Conservation (phyloP, 2,329 filamentous ascomycete species). For the Alternaria dauci region DNA sequence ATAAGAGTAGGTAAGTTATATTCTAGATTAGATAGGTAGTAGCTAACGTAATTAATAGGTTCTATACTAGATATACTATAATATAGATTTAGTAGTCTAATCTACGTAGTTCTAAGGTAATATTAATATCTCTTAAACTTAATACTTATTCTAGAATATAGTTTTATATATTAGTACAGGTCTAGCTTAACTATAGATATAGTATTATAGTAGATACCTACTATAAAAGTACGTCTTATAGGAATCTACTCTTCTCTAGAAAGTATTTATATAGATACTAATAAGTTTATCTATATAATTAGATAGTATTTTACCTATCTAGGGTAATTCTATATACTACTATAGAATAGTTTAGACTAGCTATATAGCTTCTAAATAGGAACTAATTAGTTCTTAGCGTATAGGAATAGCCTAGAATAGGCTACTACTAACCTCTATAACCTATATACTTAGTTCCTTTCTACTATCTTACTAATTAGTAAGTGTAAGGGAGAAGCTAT, state of each 20-base stretch:
- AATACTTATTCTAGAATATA: neutral
- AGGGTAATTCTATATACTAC: slow-evolving; percentile 9
- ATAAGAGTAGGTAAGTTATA: slow-evolving; percentile 21
- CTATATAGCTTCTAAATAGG: slow-evolving; percentile 16
- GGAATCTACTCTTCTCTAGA: slow-evolving; percentile 1
- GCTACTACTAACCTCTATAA: slow-evolving; percentile 8
- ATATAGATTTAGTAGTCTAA: slow-evolving; percentile 14
- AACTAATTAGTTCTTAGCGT: slow-evolving; percentile 18
- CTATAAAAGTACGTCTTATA: slow-evolving; percentile 4
- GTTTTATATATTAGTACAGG: neutral
- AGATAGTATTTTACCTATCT: neutral
- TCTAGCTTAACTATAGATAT: slow-evolving; percentile 8
- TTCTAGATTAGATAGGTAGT: slow-evolving; percentile 17
- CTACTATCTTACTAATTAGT: slow-evolving; percentile 17
- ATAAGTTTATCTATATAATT: neutral
- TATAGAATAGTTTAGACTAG: slow-evolving; percentile 10
- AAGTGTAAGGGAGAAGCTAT: slow-evolving; percentile 6
- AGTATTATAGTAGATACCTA: neutral
- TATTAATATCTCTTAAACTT: slow-evolving; percentile 12
- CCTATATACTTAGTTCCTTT: slow-evolving; percentile 13
- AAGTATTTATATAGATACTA: slow-evolving; percentile 11
- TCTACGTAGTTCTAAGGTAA: slow-evolving; percentile 16
- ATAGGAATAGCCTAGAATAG: slow-evolving; percentile 2
- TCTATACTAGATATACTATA: slow-evolving; percentile 10
- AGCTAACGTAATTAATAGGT: slow-evolving; percentile 13